phyloP scores from a whole-genome alignment of 2,329 filamentous ascomycete genomes.

The Thelonectria blattea region DNA sequence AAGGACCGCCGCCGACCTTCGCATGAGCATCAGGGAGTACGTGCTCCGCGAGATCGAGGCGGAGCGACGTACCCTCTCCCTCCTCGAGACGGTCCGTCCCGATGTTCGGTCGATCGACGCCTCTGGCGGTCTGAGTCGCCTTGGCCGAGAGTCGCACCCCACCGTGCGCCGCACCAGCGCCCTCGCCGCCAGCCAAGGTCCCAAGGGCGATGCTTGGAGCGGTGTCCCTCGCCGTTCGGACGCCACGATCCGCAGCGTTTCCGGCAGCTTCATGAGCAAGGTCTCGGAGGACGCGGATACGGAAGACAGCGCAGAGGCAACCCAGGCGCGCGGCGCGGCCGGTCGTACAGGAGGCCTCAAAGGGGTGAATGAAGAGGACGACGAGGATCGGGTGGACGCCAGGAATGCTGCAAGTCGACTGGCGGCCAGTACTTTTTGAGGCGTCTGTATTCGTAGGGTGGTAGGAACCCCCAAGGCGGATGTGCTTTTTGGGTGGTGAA shows the following conservation, averaged over 20 bases:
- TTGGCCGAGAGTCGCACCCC: conserved; percentile 89
- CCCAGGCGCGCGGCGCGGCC: conserved; percentile 46
- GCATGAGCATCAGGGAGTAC: conserved; percentile 86
- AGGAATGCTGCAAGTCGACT: conserved; percentile 93
- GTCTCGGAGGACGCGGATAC: conserved; percentile 66
- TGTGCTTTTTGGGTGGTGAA: conserved; percentile 25
- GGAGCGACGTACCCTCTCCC: conserved; percentile 87
- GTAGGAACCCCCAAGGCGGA: conserved; percentile 15
- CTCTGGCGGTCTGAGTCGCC: conserved; percentile 84
- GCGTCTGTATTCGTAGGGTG: conserved; percentile 31
- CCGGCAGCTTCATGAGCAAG: conserved; percentile 71
- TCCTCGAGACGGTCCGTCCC: conserved; percentile 90
- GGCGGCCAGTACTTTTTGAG: conserved; percentile 89
- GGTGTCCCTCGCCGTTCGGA: conserved; percentile 86
- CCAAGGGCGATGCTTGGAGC: conserved; percentile 98
- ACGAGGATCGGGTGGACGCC: conserved; percentile 93
- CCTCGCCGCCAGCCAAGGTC: conserved; percentile 87
- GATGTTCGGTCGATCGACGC: conserved; percentile 93
- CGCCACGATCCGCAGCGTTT: conserved; percentile 77
- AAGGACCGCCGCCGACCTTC: conserved; percentile 82
- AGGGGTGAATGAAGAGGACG: conserved; percentile 76
- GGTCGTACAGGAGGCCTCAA: conserved; percentile 56
- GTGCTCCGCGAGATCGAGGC: conserved; percentile 94
- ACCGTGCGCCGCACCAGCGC: conserved; percentile 70
- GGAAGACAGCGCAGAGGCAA: conserved; percentile 49